Percentiles rank a stretch among this genome's conserved stretches.
phyloP scores from a whole-genome alignment of 75 land plant species.

The Cunninghamia lanceolata region DNA sequence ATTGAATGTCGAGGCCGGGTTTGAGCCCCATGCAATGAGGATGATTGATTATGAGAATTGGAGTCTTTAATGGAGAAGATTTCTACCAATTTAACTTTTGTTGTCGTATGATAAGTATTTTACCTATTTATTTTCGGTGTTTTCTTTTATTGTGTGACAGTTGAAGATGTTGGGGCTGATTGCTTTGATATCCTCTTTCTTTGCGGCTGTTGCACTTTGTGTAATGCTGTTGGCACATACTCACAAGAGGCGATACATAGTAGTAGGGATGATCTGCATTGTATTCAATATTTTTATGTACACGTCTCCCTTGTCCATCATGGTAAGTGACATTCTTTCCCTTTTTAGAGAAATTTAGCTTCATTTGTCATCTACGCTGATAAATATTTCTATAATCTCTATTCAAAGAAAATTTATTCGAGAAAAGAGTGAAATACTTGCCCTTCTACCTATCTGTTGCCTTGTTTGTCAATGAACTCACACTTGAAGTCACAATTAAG shows the following conservation, averaged over 20 bases:
- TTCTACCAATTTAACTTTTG: no score
- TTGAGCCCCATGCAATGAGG: no score
- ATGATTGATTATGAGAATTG: no score
- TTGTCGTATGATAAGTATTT: no score
- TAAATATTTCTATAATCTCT: neutral
- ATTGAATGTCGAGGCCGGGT: no score
- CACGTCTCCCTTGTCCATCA: conserved; percentile 50
- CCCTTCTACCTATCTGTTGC: no score
- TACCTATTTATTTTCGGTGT: no score
- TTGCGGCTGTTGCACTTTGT: conserved; percentile 12
- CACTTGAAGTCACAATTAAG: no score
- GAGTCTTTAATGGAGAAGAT: no score
- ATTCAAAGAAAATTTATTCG: conserved; percentile 48
- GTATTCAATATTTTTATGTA: conserved; percentile 45
- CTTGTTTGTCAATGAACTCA: neutral
- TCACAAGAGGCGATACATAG: conserved; percentile 23
- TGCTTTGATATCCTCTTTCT: conserved; percentile 20
- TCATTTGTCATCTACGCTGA: neutral
- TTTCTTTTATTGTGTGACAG: conserved; percentile 7
- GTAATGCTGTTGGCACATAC: conserved; percentile 23
- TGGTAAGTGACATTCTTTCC: conserved; percentile 24
- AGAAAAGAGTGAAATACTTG: conserved; percentile 27
- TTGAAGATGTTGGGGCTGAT: conserved; percentile 4
- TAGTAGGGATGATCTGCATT: conserved; percentile 45
- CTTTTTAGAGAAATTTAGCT: no score